Evolutionary conservation across 2,329 filamentous ascomycete genomes (phyloP), one percentile per base, ranked within the genome.

Genomic region (Aspergillus sp.): DNA sequence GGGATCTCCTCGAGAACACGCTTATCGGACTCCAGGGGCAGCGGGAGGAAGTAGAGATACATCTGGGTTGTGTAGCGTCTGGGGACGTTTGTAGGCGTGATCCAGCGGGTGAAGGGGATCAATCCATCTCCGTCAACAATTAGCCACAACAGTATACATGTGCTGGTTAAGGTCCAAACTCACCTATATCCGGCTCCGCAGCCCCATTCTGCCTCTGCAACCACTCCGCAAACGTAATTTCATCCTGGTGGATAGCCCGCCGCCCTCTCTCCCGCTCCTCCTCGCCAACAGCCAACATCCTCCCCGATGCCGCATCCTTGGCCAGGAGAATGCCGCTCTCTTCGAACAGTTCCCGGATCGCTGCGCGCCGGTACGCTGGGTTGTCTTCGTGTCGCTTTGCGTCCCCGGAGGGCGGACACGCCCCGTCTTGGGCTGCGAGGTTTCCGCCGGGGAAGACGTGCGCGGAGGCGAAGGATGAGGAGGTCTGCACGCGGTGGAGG

Each of bases 391-490:
- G 86, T 8, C 80, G 65, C 7, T 60, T 63, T 0, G 66, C 58
- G 16, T 75, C 66, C 11, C 68, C 68, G 0, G 60, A 51, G 0
- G 60, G 58, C 1, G 75, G 68, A 8, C 70, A 63, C 13, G 57
- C 47, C 19, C 83, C 86, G 47, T 96, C 89, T 49, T 94, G 85
- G 13, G 74, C 73, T 0, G 74, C 59, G 8, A 86, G 81, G 14
- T 94, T 70, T 4, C 91, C 91, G 20, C 91, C 91, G 0, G 91
- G 89, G 46, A 98, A 98, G 39, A 98, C 91, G 53, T 96, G 86
- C 0, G 89, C 91, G 0, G 85, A 89, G 3, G 89, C 75, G 52
- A 95, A 96, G 2, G 86, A 82, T 1, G 75, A 77, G 0, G 85
- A 91, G 1, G 81, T 86, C 43, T 80, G 72, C 2, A 93, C 85